These are phyloP conservation scores for Leccinum aurantiacum DNA, from an alignment of 768 basidiomycete genomes.

Conservation along the genomic window DNA sequence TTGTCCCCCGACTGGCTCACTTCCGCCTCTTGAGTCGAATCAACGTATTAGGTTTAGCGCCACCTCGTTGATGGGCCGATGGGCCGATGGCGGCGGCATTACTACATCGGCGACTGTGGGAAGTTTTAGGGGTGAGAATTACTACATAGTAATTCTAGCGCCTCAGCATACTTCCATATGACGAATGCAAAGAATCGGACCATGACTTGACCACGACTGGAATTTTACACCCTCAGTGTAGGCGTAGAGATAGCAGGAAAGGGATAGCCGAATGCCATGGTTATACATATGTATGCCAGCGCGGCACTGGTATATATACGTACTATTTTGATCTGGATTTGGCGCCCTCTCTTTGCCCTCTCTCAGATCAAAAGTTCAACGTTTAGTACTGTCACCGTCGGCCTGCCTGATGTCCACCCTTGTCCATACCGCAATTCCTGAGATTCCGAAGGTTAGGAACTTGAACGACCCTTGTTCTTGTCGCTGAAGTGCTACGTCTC, in stretches of 20 bases:
- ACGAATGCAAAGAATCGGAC: not conserved
- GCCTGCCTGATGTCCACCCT: conserved; percentile 12
- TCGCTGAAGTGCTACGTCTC: not conserved
- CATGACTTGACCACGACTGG: no score
- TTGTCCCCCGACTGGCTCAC: no score
- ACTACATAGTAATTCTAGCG: no score
- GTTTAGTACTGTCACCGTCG: not conserved
- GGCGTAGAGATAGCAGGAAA: not conserved
- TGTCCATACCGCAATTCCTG: conserved; percentile 15
- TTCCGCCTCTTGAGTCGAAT: no score
- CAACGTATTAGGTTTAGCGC: not conserved
- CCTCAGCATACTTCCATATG: not conserved
- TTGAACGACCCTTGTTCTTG: not conserved
- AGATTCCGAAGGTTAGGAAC: conserved; percentile 30
- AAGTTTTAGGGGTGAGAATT: no score
- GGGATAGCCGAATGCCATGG: not conserved
- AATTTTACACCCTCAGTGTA: not conserved
- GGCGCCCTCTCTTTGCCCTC: not conserved
- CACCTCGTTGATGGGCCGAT: not conserved
- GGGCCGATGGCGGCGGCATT: no score
- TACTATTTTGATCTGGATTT: not conserved
- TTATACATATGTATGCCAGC: not conserved
- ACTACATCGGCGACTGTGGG: not conserved
- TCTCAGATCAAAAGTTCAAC: not conserved
- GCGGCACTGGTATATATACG: not conserved